Evolutionary conservation across 2,329 filamentous ascomycete species (phyloP).

Genomic region (Cercospora sojina): DNA sequence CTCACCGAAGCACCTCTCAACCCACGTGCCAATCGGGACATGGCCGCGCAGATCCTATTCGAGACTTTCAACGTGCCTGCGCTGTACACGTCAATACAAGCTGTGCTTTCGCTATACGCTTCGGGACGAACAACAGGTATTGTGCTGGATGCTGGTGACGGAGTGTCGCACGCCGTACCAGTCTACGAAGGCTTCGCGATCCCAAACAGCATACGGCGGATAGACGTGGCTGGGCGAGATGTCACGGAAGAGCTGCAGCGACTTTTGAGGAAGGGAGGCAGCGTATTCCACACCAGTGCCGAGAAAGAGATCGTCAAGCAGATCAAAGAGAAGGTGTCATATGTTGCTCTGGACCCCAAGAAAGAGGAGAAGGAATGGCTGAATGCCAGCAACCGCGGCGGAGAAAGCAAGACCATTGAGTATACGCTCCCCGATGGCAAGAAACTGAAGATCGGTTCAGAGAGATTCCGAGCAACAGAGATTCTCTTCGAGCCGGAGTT

Average conservation of each 20-base stretch:
- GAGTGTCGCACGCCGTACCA: conserved; percentile 93
- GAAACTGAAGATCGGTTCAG: conserved; percentile 89
- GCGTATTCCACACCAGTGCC: conserved; percentile 94
- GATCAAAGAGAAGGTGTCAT: conserved; percentile 94
- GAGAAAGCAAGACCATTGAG: conserved; percentile 71
- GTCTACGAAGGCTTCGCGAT: conserved; percentile 98
- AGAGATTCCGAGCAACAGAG: conserved; percentile 93
- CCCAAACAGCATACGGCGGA: conserved; percentile 88
- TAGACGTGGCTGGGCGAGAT: conserved; percentile 93
- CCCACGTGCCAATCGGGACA: conserved; percentile 91
- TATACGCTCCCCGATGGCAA: conserved; percentile 91
- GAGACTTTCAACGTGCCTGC: conserved; percentile 98
- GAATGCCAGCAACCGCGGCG: conserved; percentile 61
- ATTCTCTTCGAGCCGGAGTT: conserved; percentile 97
- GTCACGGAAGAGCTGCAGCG: conserved; percentile 95
- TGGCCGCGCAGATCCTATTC: conserved; percentile 94
- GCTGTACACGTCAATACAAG: conserved; percentile 94
- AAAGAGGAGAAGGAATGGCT: conserved; percentile 97
- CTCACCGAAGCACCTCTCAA: conserved; percentile 95
- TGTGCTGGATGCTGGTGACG: conserved; percentile 91
- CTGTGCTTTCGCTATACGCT: conserved; percentile 91
- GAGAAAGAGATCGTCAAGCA: conserved; percentile 98
- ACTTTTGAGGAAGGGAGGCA: conserved; percentile 84
- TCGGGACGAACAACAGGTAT: conserved; percentile 94
- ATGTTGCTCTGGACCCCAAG: conserved; percentile 84